Evolutionary conservation across 345 rosid genomes (phyloP), one percentile per base, ranked within the genome.

Genomic region (Populus tremula): DNA sequence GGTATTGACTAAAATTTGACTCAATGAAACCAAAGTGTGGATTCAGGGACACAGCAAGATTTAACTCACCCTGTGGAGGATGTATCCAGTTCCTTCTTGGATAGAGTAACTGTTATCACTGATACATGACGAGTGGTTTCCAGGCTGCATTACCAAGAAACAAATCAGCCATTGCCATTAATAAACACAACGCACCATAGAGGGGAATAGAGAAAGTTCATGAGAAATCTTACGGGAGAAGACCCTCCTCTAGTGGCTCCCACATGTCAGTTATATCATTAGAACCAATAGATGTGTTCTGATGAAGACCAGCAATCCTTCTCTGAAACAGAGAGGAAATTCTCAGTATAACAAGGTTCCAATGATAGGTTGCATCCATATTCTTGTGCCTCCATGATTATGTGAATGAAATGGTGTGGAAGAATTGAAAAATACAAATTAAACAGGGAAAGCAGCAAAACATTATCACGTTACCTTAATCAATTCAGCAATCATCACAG

Each of bases 401-500:
- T 56, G 25, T 56, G 25, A 56, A 5, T 2, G 25, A 50, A 59
- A 31, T 11, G 16, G 29, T 59, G 39, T 2, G 41, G n/a, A 65
- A 65, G n/a, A 29, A 65, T 65, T 65, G 21, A 33, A 21, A 31
- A 65, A 65, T 17, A 11, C 36, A 31, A 1, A 29, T 27, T 31
- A 16, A 45, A 62, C 39, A 71, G 70, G 36, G 38, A 71, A 29
- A 70, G 62, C 23, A 47, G 27, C 36, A 66, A 66, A 31, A 45
- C 31, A 25, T 13, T 8, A 49, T 13, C 23, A 29, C 33, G 16
- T 9, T 61, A 87, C 94, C 94, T 91, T 91, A 75, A 91, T 87
- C 64, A 91, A 81, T 82, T 91, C 94, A 4, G 86, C 89, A 76
- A 91, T 89, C 86, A 85, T 86, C 65, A 91, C 94, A 78, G 91